phyloP scores from a whole-genome alignment of 1,139 yeast genomes.

The Lizanozyma gosingica region DNA sequence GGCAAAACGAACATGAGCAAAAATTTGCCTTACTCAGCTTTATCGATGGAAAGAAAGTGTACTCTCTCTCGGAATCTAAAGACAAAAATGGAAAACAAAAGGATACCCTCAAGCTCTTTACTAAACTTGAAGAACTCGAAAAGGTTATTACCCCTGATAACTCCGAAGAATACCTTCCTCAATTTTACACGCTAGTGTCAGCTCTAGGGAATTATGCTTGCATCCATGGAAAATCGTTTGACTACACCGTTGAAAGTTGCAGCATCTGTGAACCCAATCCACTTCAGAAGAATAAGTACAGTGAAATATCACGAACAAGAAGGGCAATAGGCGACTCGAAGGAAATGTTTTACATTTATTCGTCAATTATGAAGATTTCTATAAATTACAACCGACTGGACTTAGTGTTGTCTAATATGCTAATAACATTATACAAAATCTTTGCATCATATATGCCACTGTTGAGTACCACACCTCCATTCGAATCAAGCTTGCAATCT shows the following conservation, averaged over 20 bases:
- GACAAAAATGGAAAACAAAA: not conserved
- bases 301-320: not conserved
- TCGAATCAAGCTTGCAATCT: slow-evolving; percentile 2
- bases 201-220: not conserved
- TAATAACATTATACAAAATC: slow-evolving; percentile 37
- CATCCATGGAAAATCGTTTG: not conserved
- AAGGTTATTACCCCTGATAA: not conserved
- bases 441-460: slow-evolving; percentile 40
- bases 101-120: not conserved
- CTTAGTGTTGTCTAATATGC: slow-evolving; percentile 20
- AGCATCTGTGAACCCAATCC: not conserved
- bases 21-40: not conserved
- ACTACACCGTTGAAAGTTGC: not conserved
- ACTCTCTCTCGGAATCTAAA: slow-evolving; percentile 1
- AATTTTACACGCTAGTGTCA: not conserved
- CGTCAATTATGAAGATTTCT: not conserved
- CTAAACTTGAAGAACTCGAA: not conserved
- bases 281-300: not conserved
- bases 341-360: not conserved
- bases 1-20: not conserved
- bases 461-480: slow-evolving; percentile 13
- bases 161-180: not conserved
- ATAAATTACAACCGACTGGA: too few species aligned
- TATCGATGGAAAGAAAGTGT: not conserved
- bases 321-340: not conserved